phyloP scores from a whole-genome alignment of 23 red algal genomes.

The Chondrus crispus region DNA sequence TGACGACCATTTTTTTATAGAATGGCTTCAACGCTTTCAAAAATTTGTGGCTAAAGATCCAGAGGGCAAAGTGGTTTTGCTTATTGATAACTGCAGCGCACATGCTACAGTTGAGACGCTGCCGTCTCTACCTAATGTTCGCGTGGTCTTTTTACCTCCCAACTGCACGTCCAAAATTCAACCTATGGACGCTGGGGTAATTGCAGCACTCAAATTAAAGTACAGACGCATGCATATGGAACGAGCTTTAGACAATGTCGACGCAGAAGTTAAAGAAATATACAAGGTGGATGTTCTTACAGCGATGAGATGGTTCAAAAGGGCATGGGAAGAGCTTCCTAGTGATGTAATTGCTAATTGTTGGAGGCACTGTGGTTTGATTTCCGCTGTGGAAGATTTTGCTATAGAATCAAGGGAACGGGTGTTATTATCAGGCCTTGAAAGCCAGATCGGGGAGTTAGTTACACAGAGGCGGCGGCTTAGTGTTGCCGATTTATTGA shows the following conservation, averaged over 20 bases:
- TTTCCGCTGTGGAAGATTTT: no score
- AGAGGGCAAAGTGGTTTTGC: neutral
- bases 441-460: neutral
- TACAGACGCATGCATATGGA: neutral
- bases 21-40: neutral
- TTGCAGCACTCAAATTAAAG: neutral
- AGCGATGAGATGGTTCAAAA: neutral
- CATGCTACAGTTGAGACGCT: neutral
- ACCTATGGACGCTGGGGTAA: neutral
- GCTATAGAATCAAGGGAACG: no score
- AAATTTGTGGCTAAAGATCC: neutral
- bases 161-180: neutral
- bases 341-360: neutral
- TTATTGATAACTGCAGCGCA: neutral
- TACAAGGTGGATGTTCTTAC: conserved; percentile 5
- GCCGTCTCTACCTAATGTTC: neutral
- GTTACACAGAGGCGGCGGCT: neutral
- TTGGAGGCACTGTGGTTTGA: neutral
- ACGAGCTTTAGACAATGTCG: neutral
- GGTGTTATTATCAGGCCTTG: no score
- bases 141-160: neutral
- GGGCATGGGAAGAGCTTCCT: neutral
- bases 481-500: neutral
- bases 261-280: neutral
- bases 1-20: no score